A percentile compares a stretch with the other conserved stretches of the same genome.
Conservation (phyloP, 1,284 basidiomycete species). For the Leccinum pachyderme region DNA sequence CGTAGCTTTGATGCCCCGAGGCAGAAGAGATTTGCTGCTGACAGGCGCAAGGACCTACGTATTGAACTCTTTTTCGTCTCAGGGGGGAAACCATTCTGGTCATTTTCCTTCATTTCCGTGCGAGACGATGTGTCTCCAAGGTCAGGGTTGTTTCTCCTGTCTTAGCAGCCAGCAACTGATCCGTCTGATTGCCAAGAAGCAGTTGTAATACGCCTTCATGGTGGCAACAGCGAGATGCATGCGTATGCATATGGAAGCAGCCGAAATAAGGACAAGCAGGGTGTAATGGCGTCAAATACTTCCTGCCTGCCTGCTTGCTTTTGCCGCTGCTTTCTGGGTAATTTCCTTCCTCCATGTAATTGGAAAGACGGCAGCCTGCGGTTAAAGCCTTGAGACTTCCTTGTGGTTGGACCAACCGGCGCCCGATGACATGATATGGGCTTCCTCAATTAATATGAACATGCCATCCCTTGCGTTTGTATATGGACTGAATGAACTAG, state of each 20-base stretch:
- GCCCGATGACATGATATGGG: constrained; percentile 2
- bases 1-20: constrained; percentile 24
- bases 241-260: constrained; percentile 11
- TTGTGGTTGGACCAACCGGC: constrained; percentile 12
- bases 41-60: constrained; percentile 7
- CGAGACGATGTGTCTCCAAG: constrained; percentile 10
- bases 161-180: constrained; percentile 20
- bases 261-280: constrained; percentile 6
- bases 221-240: constrained; percentile 6
- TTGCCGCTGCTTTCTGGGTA: constrained; percentile 1
- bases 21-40: background rate
- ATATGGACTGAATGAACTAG: constrained; percentile 1
- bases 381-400: constrained; percentile 26
- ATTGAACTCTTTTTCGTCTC: constrained; percentile 2
- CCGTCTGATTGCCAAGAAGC: constrained; percentile 9
- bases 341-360: constrained; percentile 16
- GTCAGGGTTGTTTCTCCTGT: constrained; percentile 16
- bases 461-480: constrained; percentile 1
- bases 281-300: constrained; percentile 12
- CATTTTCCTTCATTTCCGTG: constrained; percentile 27
- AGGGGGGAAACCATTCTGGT: constrained; percentile 3
- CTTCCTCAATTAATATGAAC: constrained; percentile 26
- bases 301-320: background rate
- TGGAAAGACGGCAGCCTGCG: constrained; percentile 8
- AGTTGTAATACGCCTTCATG: constrained; percentile 16